phyloP scores from a whole-genome alignment of 2,329 filamentous ascomycete species.

The Xylariales sp. region DNA sequence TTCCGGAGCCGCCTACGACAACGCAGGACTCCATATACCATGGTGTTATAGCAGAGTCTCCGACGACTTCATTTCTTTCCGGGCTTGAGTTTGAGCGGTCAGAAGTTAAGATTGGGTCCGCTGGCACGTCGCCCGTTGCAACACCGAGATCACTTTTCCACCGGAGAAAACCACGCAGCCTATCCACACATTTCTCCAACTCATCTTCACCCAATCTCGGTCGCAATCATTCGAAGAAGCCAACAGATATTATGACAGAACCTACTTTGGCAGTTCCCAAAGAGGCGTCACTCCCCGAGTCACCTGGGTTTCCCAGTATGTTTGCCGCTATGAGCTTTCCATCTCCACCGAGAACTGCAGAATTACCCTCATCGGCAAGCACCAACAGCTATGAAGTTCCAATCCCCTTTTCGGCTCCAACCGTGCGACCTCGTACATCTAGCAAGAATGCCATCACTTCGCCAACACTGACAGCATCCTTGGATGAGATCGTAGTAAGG shows the following conservation, averaged over 20 bases:
- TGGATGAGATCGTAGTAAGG: slow-evolving; percentile 21
- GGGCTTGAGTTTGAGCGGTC: slow-evolving; percentile 4
- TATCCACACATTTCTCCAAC: neutral
- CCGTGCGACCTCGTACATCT: slow-evolving; percentile 17
- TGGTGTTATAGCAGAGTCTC: neutral
- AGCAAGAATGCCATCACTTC: slow-evolving; percentile 14
- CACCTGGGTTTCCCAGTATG: slow-evolving; percentile 26
- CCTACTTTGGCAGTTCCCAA: slow-evolving; percentile 16
- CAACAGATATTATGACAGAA: slow-evolving; percentile 11
- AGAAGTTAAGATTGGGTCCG: neutral
- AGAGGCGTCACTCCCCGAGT: slow-evolving; percentile 18
- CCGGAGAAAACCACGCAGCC: neutral
- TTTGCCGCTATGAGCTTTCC: slow-evolving; percentile 23
- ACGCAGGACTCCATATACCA: neutral
- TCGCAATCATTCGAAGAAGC: slow-evolving; percentile 4
- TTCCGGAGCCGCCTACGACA: neutral
- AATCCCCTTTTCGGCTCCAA: slow-evolving; percentile 7
- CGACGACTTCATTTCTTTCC: slow-evolving; percentile 1
- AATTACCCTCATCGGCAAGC: slow-evolving; percentile 15
- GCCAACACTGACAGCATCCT: slow-evolving; percentile 12
- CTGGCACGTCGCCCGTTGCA: neutral
- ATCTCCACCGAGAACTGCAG: slow-evolving; percentile 19
- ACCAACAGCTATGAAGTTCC: slow-evolving; percentile 12
- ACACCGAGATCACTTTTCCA: slow-evolving; percentile 1
- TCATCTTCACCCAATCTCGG: slow-evolving; percentile 1